phyloP scores from a whole-genome alignment of 768 basidiomycete genomes.

The Gymnopilus junonius region DNA sequence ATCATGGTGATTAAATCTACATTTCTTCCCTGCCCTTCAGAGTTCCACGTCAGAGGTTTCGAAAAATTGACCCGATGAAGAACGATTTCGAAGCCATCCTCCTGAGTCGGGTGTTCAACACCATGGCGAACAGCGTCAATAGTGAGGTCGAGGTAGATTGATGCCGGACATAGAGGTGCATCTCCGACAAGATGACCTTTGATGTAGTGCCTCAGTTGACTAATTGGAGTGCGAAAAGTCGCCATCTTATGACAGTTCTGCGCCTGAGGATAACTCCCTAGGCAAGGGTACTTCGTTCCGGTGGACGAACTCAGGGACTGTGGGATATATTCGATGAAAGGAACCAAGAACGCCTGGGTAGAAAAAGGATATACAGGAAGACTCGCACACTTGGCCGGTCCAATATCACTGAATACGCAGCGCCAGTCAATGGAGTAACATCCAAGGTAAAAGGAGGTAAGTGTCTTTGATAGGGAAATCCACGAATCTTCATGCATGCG shows the following conservation, averaged over 20 bases:
- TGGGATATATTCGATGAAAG: conserved; percentile 37
- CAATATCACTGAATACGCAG: conserved; percentile 50
- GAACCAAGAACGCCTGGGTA: conserved; percentile 59
- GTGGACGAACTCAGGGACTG: not conserved
- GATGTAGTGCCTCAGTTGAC: conserved; percentile 47
- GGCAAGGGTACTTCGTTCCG: conserved; percentile 10
- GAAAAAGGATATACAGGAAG: conserved; percentile 71
- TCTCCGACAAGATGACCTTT: conserved; percentile 62
- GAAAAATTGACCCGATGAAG: conserved; percentile 51
- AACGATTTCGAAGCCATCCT: conserved; percentile 37
- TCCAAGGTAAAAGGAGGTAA: conserved; percentile 54
- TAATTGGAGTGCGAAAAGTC: conserved; percentile 59
- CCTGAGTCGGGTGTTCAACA: conserved; percentile 21
- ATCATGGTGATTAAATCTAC: conserved; percentile 44
- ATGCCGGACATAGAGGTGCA: conserved; percentile 64
- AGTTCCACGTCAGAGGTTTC: conserved; percentile 53
- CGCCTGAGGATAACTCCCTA: conserved; percentile 44
- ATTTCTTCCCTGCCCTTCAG: conserved; percentile 31
- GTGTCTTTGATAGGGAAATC: conserved; percentile 46
- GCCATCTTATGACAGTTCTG: conserved; percentile 38
- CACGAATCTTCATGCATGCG: conserved; percentile 48
- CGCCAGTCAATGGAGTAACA: conserved; percentile 55
- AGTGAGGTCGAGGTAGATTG: conserved; percentile 64
- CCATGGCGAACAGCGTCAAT: conserved; percentile 48
- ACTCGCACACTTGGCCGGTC: conserved; percentile 44